Base-by-base conservation (phyloP, 2,329 filamentous ascomycete species). In the Cladosporium sp. region DNA sequence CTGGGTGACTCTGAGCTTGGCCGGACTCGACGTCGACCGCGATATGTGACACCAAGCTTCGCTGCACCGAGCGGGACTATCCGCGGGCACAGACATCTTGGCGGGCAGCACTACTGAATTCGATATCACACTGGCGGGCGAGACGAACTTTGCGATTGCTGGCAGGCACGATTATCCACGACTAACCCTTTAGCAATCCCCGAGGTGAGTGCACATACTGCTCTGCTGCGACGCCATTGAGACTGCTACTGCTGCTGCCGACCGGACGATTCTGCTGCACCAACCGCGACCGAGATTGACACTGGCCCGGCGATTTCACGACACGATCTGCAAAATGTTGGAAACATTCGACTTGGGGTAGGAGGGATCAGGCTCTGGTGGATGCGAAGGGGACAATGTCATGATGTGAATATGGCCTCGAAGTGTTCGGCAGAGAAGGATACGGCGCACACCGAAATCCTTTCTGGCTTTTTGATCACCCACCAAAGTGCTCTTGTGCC, bases 161-260 rank as follows among this genome's bases (percentile, higher is more conserved):
- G 18, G 48, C 40, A 50, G 48, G 48, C 48, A 50, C 48, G 48
- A 50, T 31, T 43, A 50, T 50, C 48, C 48, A 50, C 40, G 48
- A 50, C 48, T 50, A 50, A 50, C 48, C 40, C 22, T 14, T 43
- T 38, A 50, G 48, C 48, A 50, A 50, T 50, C 48, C 35, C 40
- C 48, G 48, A 50, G 48, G 48, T 50, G 48, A 50, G 48, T 50
- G 31, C 40, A 50, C 9, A 28, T 13, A 14, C 32, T 43, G 38
- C 38, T 14, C 18, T 13, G n/a, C 8, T 38, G 32, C 18, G 2
- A 16, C 34, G 33, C 16, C 13, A 43, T 50, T 43, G 18, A 50
- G 18, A 14, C 32, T 50, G 40, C 48, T 50, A 33, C 32, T 50
- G 32, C 19, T 40, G n/a, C 32, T 50, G 48, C 40, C 42, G n/a